phyloP scores from a whole-genome alignment of 176 grass and related monocot genomes.

The Raddia distichophylla region DNA sequence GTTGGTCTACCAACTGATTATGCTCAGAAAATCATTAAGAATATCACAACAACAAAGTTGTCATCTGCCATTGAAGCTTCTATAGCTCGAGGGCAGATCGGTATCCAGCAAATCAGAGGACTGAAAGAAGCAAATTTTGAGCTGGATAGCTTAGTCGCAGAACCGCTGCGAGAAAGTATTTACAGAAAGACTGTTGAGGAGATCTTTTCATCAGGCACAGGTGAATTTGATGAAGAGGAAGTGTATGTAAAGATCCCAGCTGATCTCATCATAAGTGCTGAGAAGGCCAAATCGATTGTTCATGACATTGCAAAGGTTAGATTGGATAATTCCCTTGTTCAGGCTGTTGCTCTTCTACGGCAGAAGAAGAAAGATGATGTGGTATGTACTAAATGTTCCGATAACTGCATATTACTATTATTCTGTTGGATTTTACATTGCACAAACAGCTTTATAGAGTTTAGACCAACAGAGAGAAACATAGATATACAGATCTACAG shows the following conservation, averaged over 20 bases:
- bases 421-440: constrained; percentile 13
- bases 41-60: constrained; percentile 86
- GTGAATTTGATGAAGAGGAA: constrained; percentile 82
- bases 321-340: constrained; percentile 73
- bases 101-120: constrained; percentile 75
- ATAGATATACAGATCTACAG: neutral
- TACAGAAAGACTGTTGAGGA: constrained; percentile 80
- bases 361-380: constrained; percentile 84
- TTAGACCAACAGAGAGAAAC: neutral
- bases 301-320: constrained; percentile 76
- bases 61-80: constrained; percentile 80
- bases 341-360: constrained; percentile 76
- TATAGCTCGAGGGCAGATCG: constrained; percentile 80
- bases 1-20: constrained; percentile 84
- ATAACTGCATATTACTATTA: constrained; percentile 11
- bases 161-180: constrained; percentile 77
- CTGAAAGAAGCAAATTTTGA: constrained; percentile 80
- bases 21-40: constrained; percentile 95
- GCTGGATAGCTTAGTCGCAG: constrained; percentile 73
- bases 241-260: constrained; percentile 76
- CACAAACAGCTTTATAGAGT: neutral
- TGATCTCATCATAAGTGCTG: constrained; percentile 80
- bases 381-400: constrained; percentile 46
- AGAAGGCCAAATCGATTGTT: constrained; percentile 77
- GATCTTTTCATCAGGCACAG: constrained; percentile 85